Percentiles rank a stretch among this genome's conserved stretches.
Conservation (phyloP, 495 filamentous ascomycete species). For the Penicillium ochrochloron region DNA sequence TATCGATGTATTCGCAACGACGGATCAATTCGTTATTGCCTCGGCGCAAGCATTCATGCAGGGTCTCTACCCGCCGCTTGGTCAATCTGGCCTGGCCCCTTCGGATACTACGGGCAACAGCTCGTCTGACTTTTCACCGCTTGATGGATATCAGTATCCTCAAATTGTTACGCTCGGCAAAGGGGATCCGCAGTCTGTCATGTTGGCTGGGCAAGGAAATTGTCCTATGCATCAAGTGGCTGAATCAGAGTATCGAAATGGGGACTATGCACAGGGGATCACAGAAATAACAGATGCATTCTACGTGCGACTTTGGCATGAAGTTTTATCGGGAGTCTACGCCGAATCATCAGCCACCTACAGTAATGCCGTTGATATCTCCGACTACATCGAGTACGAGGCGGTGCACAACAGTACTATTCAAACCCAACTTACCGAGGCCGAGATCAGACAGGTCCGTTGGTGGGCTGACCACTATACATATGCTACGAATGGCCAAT, state of each 20-base stretch:
- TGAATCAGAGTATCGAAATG: constrained; percentile 42
- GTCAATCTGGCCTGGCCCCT: constrained; percentile 45
- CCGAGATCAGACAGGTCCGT: constrained; percentile 59
- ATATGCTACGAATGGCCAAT: constrained; percentile 66
- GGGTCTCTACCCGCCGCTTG: constrained; percentile 76
- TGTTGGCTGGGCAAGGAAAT: constrained; percentile 60
- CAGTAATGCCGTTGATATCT: constrained; percentile 63
- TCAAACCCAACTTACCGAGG: constrained; percentile 53
- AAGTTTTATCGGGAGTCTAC: constrained; percentile 40
- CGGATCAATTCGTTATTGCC: constrained; percentile 55
- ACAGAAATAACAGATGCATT: constrained; percentile 47
- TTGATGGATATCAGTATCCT: constrained; percentile 77
- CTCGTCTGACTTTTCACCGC: constrained; percentile 57
- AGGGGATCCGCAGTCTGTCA: constrained; percentile 59
- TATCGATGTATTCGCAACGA: constrained; percentile 48
- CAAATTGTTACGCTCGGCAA: constrained; percentile 56
- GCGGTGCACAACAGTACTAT: constrained; percentile 71
- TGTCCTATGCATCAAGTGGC: constrained; percentile 54
- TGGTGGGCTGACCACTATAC: constrained; percentile 70
- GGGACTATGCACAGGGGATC: constrained; percentile 43
- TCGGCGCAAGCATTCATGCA: constrained; percentile 80
- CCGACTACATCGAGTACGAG: constrained; percentile 76
- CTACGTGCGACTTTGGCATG: constrained; percentile 53
- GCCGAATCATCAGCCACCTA: constrained; percentile 53
- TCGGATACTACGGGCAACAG: constrained; percentile 57